These are phyloP conservation scores for Sclerotinia minor DNA, from an alignment of 2,329 filamentous ascomycete genomes.

Conservation along the genomic window DNA sequence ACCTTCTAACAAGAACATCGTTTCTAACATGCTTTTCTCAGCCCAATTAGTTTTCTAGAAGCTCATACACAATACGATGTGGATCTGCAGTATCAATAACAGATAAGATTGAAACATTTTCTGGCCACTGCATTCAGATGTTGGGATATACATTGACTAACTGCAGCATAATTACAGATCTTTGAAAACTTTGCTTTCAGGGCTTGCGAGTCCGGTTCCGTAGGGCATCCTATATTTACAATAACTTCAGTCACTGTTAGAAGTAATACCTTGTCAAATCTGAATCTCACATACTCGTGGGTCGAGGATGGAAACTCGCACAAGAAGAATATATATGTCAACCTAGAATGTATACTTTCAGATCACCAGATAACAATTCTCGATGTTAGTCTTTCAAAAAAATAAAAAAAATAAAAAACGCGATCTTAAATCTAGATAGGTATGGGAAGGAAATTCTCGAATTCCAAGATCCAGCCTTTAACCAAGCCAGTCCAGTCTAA, in stretches of 20 bases:
- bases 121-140: neutral
- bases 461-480: neutral
- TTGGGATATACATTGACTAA: neutral
- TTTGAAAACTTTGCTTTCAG: constrained; percentile 1
- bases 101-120: neutral
- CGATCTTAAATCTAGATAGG: neutral
- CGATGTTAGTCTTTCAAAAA: too few species aligned
- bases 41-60: neutral
- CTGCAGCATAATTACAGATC: neutral
- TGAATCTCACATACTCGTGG: neutral
- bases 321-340: neutral
- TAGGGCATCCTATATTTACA: neutral
- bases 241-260: neutral
- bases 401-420: too few species aligned
- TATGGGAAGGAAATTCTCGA: neutral
- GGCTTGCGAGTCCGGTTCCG: neutral
- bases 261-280: neutral
- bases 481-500: neutral
- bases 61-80: neutral
- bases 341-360: neutral
- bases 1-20: neutral
- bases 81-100: neutral
- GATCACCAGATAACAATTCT: neutral
- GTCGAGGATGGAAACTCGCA: neutral
- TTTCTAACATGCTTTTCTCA: neutral